Percentiles rank a stretch among this genome's conserved stretches.
phyloP scores from a whole-genome alignment of 257 asterid genomes.

The Solanum bulbocastanum region DNA sequence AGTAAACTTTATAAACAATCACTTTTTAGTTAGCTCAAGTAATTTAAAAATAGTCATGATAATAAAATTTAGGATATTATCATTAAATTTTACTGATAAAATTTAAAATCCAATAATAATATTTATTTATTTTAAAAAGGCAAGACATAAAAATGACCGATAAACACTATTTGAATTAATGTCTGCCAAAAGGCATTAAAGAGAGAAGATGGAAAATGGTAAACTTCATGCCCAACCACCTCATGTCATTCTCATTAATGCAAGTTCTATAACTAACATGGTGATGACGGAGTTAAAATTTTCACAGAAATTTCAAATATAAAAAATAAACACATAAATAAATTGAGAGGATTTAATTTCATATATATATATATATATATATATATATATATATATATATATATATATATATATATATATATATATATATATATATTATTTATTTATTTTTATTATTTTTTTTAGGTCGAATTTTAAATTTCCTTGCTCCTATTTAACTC shows the following conservation, averaged over 20 bases:
- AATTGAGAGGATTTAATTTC: neutral
- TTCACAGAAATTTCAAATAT: neutral
- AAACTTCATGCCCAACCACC: neutral
- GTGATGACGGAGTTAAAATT: neutral
- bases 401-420: too few species aligned
- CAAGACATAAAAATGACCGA: neutral
- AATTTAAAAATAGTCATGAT: neutral
- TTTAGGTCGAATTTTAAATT: too few species aligned
- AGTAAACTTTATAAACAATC: neutral
- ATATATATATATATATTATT: too few species aligned
- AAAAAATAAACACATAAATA: neutral
- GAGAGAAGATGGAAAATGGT: neutral
- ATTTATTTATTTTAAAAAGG: neutral
- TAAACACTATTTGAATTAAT: neutral
- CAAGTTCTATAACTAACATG: neutral
- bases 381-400: too few species aligned
- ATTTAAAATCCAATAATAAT: neutral
- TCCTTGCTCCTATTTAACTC: neutral
- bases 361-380: neutral
- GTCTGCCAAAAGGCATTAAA: neutral
- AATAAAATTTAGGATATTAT: neutral
- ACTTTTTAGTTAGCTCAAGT: neutral
- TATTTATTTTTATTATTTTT: too few species aligned
- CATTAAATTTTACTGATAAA: accelerated
- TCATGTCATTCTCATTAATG: neutral